These are phyloP conservation scores for Vararia minispora DNA, from an alignment of 768 basidiomycete species.

Conservation along the genomic window DNA sequence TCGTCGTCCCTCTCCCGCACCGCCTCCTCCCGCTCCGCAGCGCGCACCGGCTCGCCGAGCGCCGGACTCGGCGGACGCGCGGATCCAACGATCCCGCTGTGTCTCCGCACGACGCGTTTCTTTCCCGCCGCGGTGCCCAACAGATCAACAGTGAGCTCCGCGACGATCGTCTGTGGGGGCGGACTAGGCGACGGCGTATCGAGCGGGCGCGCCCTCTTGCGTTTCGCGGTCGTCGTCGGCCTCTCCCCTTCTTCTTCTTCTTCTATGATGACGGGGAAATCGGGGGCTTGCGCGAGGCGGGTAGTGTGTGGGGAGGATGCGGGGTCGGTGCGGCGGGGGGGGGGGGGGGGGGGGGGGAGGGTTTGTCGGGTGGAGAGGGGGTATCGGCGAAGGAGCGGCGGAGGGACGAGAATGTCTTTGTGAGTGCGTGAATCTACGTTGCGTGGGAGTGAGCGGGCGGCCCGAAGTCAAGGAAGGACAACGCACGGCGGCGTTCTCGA, in stretches of 20 bases:
- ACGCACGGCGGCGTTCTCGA: constrained; percentile 64
- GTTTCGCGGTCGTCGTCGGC: constrained; percentile 26
- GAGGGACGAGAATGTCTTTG: constrained; percentile 53
- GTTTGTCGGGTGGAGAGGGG: constrained; percentile 18
- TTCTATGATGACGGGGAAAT: constrained; percentile 54
- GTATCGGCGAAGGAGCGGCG: constrained; percentile 52
- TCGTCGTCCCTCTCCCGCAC: constrained; percentile 19
- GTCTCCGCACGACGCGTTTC: constrained; percentile 26
- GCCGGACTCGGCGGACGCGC: constrained; percentile 49
- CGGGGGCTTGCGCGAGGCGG: constrained; percentile 55
- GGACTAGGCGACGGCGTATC: constrained; percentile 21
- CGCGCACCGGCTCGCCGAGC: constrained; percentile 47
- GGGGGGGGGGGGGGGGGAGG: constrained; percentile 33
- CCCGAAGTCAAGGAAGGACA: constrained; percentile 12
- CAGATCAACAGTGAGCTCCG: constrained; percentile 22
- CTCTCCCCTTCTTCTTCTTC: constrained; percentile 35
- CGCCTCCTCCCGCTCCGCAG: constrained; percentile 27
- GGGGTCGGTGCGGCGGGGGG: constrained; percentile 37
- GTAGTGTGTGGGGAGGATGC: constrained; percentile 36
- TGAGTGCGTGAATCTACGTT: constrained; percentile 24
- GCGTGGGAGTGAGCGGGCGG: neutral
- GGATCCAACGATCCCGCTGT: constrained; percentile 42
- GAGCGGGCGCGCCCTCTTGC: constrained; percentile 39
- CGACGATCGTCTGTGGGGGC: constrained; percentile 23
- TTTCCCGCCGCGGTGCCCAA: constrained; percentile 22